Base-by-base conservation (phyloP, 1,284 basidiomycete genomes). In the Stygiomarasmius scandens region DNA sequence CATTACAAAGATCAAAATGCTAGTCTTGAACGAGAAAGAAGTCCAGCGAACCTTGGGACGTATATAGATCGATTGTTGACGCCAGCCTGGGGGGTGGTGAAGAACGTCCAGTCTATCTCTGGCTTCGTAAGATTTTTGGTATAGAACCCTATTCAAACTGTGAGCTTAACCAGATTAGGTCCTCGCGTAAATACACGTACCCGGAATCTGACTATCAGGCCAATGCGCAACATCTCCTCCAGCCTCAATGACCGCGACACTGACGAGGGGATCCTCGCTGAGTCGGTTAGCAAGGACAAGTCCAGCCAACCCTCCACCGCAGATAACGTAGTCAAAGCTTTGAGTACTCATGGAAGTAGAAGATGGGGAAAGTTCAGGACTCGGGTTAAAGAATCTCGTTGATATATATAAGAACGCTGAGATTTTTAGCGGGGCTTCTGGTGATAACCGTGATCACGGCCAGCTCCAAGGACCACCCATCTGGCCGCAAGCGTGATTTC, bases 201-300 rank as follows among this genome's bases (percentile, higher is more conserved):
- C 60, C 23, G 56, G 58, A 48, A 62, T 53, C 19, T 54, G 49
- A 29, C 58, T 50, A 5, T 52, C 48, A 1, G 60, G 58, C 16
- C 61, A 56, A n/a, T 54, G 19, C 16, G 58, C 44, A 41, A 54
- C 34, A 16, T 58, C 57, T 23, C 38, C 25, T n/a, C 66, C 66
- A 12, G 66, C 70, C 54, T 71, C 70, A 44, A 71, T 55, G 19
- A 70, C 63, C 16, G 60, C 60, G 11, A 71, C 68, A 16, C 60
- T 46, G 11, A 61, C 49, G 25, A 29, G 27, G 2, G 63, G 56
- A 52, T 66, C 56, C 52, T 68, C 66, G 32, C 58, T 49, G 6
- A 68, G 58, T 11, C 67, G 11, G 16, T 19, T 16, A n/a, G 69
- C 69, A 11, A 68, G 58, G 12, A 62, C 61, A 20, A 67, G 51